Base-by-base conservation (phyloP, 257 asterid species). In the Capsicum pubescens region DNA sequence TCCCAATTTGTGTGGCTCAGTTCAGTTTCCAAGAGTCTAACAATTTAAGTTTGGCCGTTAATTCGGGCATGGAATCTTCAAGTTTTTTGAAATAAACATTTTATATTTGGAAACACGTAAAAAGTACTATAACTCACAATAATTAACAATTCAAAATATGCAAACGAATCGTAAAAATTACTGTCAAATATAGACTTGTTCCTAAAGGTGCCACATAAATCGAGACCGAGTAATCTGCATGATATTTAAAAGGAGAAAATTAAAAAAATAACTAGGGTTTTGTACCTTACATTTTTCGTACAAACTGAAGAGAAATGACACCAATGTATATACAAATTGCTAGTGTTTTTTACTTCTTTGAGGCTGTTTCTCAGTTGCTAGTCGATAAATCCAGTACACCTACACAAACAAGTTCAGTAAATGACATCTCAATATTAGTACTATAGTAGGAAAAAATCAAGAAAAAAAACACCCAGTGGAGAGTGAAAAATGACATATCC, bases 361-460 rank as follows among this genome's bases (percentile, higher is more conserved):
- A 3, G 94, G 93, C 87, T 88, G 97, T 87, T 89, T 95, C 79
- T 95, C 97, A 80, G 97, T 93, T 71, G 97, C 95, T 84, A 95
- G 86, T 87, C 93, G 87, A 88, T 90, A 95, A 87, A 95, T 91
- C 97, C 98, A 95, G 85, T 92, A 95, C 63, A 90, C 97, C 98
- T 94, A 76, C 81, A 84, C 81, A 84, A 7, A 13, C 19, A 76
- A 76, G 13, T 76, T 52, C 46, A 76, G 21, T 57, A 21, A 71
- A 52, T 7, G 2, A 26, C 32, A 26, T 19, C 21, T 19, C 80
- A 13, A 72, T 21, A 2, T 52, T 48, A 50, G 44, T 74, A 44
- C 48, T 44, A 39, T 39, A 19, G 42, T 11, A 7, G 5, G 80
- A 72, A 16, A 44, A 6, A 4, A 6, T 39, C 42, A 39, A 39